These are phyloP conservation scores for Fusarium chuoi DNA, from an alignment of 2,329 filamentous ascomycete genomes.

Conservation along the genomic window DNA sequence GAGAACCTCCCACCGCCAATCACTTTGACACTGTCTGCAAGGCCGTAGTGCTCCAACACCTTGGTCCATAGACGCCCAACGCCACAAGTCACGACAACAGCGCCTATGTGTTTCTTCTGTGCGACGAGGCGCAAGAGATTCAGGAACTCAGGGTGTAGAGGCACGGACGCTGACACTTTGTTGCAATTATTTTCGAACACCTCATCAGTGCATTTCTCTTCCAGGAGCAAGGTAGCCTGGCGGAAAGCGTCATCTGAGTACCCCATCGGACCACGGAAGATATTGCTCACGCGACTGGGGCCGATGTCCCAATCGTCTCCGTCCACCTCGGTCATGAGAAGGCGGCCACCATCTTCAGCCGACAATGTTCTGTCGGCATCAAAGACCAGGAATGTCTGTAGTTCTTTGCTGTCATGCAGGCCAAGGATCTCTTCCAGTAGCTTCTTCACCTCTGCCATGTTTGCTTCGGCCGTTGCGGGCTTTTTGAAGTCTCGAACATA, in stretches of 20 bases:
- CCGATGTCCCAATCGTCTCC: background rate
- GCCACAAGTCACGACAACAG: conserved; percentile 66
- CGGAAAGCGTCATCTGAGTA: too few species aligned
- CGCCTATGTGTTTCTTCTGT: conserved; percentile 51
- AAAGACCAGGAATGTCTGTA: conserved; percentile 62
- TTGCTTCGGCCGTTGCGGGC: conserved; percentile 46
- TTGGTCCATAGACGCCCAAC: conserved; percentile 64
- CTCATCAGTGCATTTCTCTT: conserved; percentile 52
- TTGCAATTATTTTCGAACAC: conserved; percentile 59
- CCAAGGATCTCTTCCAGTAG: conserved; percentile 50
- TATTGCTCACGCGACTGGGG: conserved; percentile 44
- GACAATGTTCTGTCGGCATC: conserved; percentile 69
- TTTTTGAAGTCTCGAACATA: background rate
- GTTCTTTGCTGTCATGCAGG: conserved; percentile 31
- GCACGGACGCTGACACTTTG: conserved; percentile 53
- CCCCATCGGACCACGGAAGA: conserved; percentile 60
- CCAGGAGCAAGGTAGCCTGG: conserved; percentile 64
- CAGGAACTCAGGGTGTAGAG: conserved; percentile 60
- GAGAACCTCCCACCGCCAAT: conserved; percentile 62
- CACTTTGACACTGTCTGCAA: conserved; percentile 57
- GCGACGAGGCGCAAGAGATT: conserved; percentile 52
- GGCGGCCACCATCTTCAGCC: conserved; percentile 57
- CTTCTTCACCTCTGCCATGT: conserved; percentile 46
- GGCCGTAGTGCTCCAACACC: conserved; percentile 56
- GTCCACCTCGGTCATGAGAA: conserved; percentile 57